Evolutionary conservation across 176 grass and related monocot genomes (phyloP).

Genomic region (Ensete ventricosum): DNA sequence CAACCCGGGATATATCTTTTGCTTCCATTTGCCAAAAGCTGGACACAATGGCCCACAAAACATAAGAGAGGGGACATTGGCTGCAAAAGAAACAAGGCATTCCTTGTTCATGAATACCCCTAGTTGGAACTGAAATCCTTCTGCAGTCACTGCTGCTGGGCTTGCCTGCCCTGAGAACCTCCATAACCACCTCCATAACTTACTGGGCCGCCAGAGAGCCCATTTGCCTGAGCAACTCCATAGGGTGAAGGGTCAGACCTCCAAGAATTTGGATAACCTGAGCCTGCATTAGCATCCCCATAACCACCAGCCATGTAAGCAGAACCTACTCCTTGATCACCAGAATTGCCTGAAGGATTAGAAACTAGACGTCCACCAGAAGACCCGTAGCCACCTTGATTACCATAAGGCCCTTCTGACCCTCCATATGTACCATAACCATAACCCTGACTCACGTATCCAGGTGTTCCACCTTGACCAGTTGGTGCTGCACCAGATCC

Average conservation of each 20-base stretch:
- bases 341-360: slow-evolving; percentile 44
- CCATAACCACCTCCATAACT: slow-evolving; percentile 80
- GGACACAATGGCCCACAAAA: background rate
- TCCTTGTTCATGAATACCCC: background rate
- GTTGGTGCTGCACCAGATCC: slow-evolving; percentile 42
- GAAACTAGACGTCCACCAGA: slow-evolving; percentile 34
- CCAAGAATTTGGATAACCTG: slow-evolving; percentile 71
- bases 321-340: slow-evolving; percentile 22
- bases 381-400: slow-evolving; percentile 54
- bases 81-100: slow-evolving; percentile 11
- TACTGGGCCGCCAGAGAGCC: slow-evolving; percentile 51
- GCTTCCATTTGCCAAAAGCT: background rate
- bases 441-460: slow-evolving; percentile 73
- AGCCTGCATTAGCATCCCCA: slow-evolving; percentile 41
- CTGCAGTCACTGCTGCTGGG: slow-evolving; percentile 45
- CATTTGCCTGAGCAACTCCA: slow-evolving; percentile 50
- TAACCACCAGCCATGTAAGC: slow-evolving; percentile 60
- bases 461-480: slow-evolving; percentile 46
- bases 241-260: slow-evolving; percentile 71
- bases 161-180: slow-evolving; percentile 61
- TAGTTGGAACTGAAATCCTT: background rate
- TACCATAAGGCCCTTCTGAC: slow-evolving; percentile 56
- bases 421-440: slow-evolving; percentile 80
- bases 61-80: background rate
- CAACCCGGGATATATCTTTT: slow-evolving; percentile 11